phyloP scores from a whole-genome alignment of 2,329 filamentous ascomycete species.

The Helotiales sp. region DNA sequence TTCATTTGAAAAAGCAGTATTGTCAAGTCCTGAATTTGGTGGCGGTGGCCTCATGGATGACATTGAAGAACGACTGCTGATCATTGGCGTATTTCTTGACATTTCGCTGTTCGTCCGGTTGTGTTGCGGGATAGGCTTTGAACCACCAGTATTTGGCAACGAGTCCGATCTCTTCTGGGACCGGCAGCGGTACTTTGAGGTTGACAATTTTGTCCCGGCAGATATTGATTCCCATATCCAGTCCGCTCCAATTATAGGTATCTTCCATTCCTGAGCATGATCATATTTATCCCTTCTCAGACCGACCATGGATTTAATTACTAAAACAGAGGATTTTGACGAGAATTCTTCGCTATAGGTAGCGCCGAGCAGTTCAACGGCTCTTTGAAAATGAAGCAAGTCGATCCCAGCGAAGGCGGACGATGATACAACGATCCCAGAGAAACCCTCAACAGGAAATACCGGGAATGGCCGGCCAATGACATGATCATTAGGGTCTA shows the following conservation, averaged over 20 bases:
- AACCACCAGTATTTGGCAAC: constrained; percentile 24
- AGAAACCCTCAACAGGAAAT: constrained; percentile 73
- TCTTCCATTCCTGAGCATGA: constrained; percentile 73
- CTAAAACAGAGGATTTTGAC: constrained; percentile 71
- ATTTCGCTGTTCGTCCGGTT: constrained; percentile 23
- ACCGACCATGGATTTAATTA: constrained; percentile 57
- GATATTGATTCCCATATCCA: constrained; percentile 88
- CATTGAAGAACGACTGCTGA: constrained; percentile 22
- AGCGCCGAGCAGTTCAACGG: constrained; percentile 77
- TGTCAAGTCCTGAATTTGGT: constrained; percentile 13
- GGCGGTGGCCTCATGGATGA: constrained; percentile 17
- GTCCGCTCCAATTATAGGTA: constrained; percentile 78
- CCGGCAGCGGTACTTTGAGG: constrained; percentile 51
- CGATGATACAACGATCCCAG: constrained; percentile 73
- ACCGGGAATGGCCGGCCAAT: constrained; percentile 77
- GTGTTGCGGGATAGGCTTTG: constrained; percentile 6
- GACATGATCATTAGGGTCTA: constrained; percentile 71
- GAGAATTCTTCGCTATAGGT: constrained; percentile 80
- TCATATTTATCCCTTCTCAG: constrained; percentile 77
- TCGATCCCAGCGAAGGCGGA: constrained; percentile 86
- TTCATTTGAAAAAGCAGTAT: constrained; percentile 6
- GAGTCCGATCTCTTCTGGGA: constrained; percentile 37
- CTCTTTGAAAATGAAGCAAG: constrained; percentile 80
- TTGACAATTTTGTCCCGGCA: constrained; percentile 56
- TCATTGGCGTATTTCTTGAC: neutral